A percentile compares a stretch with the other conserved stretches of the same genome.
Evolutionary conservation across 306 rosid species (phyloP).

Genomic region (Astragalus membranaceus): DNA sequence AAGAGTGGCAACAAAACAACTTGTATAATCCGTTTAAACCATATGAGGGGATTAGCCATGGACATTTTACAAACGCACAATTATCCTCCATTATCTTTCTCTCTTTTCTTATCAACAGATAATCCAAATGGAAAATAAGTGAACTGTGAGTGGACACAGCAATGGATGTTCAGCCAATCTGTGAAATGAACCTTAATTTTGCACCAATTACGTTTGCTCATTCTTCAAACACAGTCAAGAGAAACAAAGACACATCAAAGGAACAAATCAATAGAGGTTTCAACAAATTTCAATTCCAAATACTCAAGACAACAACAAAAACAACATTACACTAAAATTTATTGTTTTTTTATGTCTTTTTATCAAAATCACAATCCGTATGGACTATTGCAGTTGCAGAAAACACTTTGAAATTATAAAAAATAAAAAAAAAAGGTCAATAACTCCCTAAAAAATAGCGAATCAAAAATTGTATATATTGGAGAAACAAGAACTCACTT

Average conservation of each 20-base stretch:
- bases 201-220: constrained; percentile 27
- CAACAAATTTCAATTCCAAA: constrained; percentile 29
- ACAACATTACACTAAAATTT: constrained; percentile 20
- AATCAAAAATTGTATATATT: constrained; percentile 11
- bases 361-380: constrained; percentile 26
- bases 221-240: constrained; percentile 23
- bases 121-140: constrained; percentile 4
- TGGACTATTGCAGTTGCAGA: constrained; percentile 17
- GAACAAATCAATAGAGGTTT: constrained; percentile 26
- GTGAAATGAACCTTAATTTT: constrained; percentile 19
- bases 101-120: constrained; percentile 2
- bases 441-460: neutral
- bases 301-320: constrained; percentile 15
- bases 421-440: constrained; percentile 10
- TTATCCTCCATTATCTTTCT: neutral
- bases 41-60: neutral
- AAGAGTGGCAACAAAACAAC: constrained; percentile 4
- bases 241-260: constrained; percentile 26
- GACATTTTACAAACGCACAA: constrained; percentile 19
- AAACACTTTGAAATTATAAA: neutral
- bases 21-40: constrained; percentile 9
- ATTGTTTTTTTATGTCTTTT: constrained; percentile 12
- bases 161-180: constrained; percentile 3
- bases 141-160: constrained; percentile 23
- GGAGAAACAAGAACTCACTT: constrained; percentile 97